phyloP scores from a whole-genome alignment of 2,329 filamentous ascomycete species.

The Colletotrichum camelliae region DNA sequence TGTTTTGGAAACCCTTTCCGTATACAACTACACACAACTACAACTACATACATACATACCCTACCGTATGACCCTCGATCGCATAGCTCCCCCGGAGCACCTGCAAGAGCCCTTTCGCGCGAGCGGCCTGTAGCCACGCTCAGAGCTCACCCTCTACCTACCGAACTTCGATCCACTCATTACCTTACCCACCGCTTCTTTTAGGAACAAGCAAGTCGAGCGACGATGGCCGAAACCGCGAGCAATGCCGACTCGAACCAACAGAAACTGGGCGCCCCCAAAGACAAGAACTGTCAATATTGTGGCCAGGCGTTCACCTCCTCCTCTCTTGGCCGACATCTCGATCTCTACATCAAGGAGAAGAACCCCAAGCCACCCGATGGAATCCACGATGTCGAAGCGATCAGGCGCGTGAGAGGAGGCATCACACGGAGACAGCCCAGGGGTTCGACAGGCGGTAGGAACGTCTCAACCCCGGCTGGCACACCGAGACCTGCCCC shows the following conservation, averaged over 20 bases:
- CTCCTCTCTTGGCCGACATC: constrained; percentile 88
- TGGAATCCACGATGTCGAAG: constrained; percentile 87
- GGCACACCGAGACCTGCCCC: constrained; percentile 51
- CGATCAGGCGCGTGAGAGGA: constrained; percentile 83
- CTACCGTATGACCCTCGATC: constrained; percentile 16
- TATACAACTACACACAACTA: background rate
- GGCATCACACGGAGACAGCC: constrained; percentile 87
- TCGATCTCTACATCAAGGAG: constrained; percentile 92
- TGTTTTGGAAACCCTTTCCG: background rate
- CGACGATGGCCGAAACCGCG: constrained; percentile 31
- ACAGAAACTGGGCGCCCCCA: constrained; percentile 56
- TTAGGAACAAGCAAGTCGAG: background rate
- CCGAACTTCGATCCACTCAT: background rate
- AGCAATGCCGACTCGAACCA: constrained; percentile 40
- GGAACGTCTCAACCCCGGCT: constrained; percentile 66
- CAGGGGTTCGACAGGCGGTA: constrained; percentile 65
- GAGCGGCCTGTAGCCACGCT: background rate
- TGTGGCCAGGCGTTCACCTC: constrained; percentile 92
- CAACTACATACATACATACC: background rate
- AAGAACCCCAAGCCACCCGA: constrained; percentile 90
- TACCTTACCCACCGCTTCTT: background rate
- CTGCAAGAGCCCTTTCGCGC: background rate
- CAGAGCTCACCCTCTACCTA: background rate
- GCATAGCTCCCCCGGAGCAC: constrained; percentile 23
- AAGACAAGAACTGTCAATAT: constrained; percentile 89